Evolutionary conservation across 176 grass and related monocot genomes (phyloP), one percentile per base, ranked within the genome.

Genomic region (Saccharum officinarum): DNA sequence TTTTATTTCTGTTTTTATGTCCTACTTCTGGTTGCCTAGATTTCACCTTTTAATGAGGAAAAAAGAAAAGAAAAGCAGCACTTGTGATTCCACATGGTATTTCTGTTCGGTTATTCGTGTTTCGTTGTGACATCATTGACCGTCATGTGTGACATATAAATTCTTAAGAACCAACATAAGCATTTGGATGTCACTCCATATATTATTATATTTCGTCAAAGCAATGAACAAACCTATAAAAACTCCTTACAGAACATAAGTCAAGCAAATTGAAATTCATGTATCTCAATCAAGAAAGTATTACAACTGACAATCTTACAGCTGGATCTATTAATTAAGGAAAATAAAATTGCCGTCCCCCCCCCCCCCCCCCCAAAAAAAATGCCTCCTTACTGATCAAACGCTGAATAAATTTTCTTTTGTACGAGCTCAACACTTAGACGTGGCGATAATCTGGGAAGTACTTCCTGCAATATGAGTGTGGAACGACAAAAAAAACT

Each of bases 401-500:
- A 96, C 10, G 68, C 90, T 5, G 81, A 69, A 47, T 79, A 87
- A 65, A 99, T 87, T 91, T 99, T 99, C 81, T 92, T 96, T 20
- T 96, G 93, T 28, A 99, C 80, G n/a, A 96, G 88, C 86, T 99
- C 93, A 36, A 99, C 90, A 5, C 91, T 86, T 60, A 99, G 81
- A 66, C 93, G 89, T n/a, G 97, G 97, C 9, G 97, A 96, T 73
- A 99, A 88, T 73, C 93, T 94, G 25, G 93, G 92, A 80, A 99
- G 97, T 64, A 77, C 34, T 91, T 94, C 88, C 97, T 96, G 92
- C 46, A 77, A 78, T 13, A 55, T 9, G 72, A 73, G 61, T 80
- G 67, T 63, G 59, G 22, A 78, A 70, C 3, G 38, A 49, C 39
- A 36, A 90, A 61, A n/a, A n/a, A 38, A 5, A 10, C 3, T 47